A percentile compares a stretch with the other conserved stretches of the same genome.
Evolutionary conservation across 73 alveolate species (phyloP).

Genomic region (Tetrahymena elliotti): DNA sequence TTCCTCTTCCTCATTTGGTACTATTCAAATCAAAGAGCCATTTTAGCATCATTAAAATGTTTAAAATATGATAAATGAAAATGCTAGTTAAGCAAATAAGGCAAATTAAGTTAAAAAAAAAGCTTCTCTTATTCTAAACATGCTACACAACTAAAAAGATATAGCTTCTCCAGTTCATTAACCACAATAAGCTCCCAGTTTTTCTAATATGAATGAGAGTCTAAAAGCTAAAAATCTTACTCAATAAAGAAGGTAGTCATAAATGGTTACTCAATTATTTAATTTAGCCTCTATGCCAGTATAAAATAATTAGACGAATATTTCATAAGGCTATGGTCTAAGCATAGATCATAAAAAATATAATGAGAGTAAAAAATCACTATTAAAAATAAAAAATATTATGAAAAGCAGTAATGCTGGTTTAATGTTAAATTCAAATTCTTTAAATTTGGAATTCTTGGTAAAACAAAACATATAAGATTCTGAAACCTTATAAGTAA

Average conservation of each 20-base stretch:
- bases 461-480: not conserved
- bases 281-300: not conserved
- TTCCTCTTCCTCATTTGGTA: not conserved
- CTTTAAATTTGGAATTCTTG: not conserved
- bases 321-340: not conserved
- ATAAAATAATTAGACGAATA: not conserved
- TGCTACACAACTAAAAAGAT: not conserved
- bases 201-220: not conserved
- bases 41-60: not conserved
- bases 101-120: not conserved
- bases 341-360: not conserved
- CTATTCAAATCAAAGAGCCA: not conserved
- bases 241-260: not conserved
- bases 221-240: not conserved
- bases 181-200: not conserved
- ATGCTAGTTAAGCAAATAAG: not conserved
- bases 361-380: not conserved
- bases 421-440: not conserved
- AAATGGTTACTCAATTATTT: not conserved
- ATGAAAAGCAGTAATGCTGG: not conserved
- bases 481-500: not conserved
- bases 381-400: not conserved
- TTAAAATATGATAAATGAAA: not conserved
- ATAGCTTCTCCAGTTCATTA: not conserved
- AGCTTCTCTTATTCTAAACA: not conserved